These are phyloP conservation scores for Spongispora temasekensis DNA, from an alignment of 1,284 basidiomycete genomes.

Conservation along the genomic window DNA sequence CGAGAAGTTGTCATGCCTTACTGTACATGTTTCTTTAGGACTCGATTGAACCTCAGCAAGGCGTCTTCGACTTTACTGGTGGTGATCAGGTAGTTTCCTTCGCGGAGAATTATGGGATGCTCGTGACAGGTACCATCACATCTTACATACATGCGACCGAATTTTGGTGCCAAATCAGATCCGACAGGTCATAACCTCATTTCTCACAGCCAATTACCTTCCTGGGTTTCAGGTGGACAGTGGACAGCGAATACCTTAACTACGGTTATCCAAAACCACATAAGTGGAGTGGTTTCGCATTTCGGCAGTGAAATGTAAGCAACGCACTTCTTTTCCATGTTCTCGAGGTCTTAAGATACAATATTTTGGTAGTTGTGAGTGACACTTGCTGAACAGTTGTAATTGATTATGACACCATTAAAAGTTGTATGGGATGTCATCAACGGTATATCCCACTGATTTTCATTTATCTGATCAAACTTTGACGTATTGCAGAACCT, in stretches of 20 bases:
- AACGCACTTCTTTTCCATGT: neutral
- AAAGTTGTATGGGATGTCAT: conserved; percentile 27
- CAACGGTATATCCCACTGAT: conserved; percentile 15
- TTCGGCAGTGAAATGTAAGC: conserved; percentile 17
- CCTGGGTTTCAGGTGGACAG: conserved; percentile 19
- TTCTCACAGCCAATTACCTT: conserved; percentile 20
- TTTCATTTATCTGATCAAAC: neutral
- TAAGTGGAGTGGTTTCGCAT: conserved; percentile 17
- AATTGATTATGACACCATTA: neutral
- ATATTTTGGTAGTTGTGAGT: conserved; percentile 16
- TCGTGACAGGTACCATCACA: conserved; percentile 18
- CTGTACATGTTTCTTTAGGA: conserved; percentile 14
- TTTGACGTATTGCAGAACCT: conserved; percentile 12
- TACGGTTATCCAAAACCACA: conserved; percentile 20
- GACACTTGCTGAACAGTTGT: neutral
- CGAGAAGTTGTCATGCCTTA: neutral
- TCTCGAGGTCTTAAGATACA: neutral
- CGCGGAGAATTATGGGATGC: conserved; percentile 25
- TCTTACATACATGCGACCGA: neutral
- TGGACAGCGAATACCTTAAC: conserved; percentile 19
- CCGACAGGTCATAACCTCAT: conserved; percentile 22
- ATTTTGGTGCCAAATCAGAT: neutral
- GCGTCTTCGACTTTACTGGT: conserved; percentile 28
- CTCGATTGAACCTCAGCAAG: conserved; percentile 23
- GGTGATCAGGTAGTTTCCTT: conserved; percentile 29